Evolutionary conservation across 208 protist genomes (phyloP).

Genomic region (Wallacemonas sp.): DNA sequence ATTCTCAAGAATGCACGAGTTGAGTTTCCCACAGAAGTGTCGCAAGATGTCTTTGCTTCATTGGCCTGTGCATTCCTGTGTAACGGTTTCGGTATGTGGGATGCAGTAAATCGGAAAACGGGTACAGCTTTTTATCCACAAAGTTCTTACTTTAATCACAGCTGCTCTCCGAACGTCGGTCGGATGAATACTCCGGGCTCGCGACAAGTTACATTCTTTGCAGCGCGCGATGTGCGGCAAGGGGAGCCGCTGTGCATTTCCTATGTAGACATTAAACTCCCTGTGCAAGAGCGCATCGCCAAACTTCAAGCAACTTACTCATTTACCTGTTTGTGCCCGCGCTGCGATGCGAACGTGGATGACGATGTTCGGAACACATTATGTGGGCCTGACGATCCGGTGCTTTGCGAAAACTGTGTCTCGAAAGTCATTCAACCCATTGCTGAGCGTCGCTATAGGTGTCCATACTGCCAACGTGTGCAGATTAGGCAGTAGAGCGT

Average conservation of each 20-base stretch:
- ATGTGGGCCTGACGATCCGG: conserved; percentile 14
- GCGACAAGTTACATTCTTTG: conserved; percentile 30
- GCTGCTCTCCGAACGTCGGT: conserved; percentile 36
- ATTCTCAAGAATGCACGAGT: not conserved
- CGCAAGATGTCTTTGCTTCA: conserved; percentile 25
- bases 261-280: conserved; percentile 35
- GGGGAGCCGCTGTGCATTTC: conserved; percentile 46
- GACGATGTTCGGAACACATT: conserved; percentile 21
- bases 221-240: conserved; percentile 14
- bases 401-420: conserved; percentile 25
- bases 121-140: conserved; percentile 31
- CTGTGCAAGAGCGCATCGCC: conserved; percentile 14
- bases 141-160: conserved; percentile 53
- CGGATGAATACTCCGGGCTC: conserved; percentile 22
- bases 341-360: conserved; percentile 16
- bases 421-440: conserved; percentile 36
- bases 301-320: conserved; percentile 39
- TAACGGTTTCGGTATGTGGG: conserved; percentile 44
- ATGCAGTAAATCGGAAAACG: conserved; percentile 7
- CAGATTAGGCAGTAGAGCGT: conserved; percentile 22
- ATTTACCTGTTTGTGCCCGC: conserved; percentile 27
- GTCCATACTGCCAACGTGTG: conserved; percentile 23
- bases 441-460: conserved; percentile 15
- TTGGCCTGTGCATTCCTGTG: conserved; percentile 40
- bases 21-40: conserved; percentile 22